Conservation (phyloP, 139 green algal species). For the Chlorella sp. region DNA sequence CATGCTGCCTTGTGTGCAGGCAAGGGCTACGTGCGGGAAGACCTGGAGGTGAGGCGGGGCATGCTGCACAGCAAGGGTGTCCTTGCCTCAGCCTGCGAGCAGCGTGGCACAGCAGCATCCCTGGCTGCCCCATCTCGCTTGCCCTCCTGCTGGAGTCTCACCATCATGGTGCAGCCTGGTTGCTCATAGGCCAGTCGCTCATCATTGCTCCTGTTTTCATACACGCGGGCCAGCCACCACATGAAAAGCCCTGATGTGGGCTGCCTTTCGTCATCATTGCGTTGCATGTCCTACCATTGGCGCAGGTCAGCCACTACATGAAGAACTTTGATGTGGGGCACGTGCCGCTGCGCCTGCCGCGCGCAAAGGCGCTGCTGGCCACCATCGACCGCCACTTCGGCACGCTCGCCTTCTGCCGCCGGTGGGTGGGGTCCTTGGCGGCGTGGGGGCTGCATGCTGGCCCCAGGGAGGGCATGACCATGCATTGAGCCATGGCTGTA, state of each 20-base stretch:
- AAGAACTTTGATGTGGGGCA: slow-evolving; percentile 95
- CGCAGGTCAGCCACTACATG: slow-evolving; percentile 94
- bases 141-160: too few relatives aligned
- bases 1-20: slow-evolving; percentile 49
- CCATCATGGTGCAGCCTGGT: too few relatives aligned
- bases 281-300: too few relatives aligned
- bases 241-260: slow-evolving; percentile 96
- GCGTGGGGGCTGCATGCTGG: too few relatives aligned
- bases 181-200: too few relatives aligned
- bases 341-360: slow-evolving; percentile 91
- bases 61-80: too few relatives aligned
- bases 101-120: too few relatives aligned
- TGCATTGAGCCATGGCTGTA: background rate
- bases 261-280: too few relatives aligned
- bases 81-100: too few relatives aligned
- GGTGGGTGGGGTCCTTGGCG: slow-evolving; percentile 36
- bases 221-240: slow-evolving; percentile 83
- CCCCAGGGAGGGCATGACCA: too few relatives aligned
- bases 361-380: slow-evolving; percentile 92
- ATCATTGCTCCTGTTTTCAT: too few relatives aligned
- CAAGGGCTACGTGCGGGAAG: slow-evolving; percentile 94
- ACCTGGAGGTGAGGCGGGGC: slow-evolving; percentile 85
- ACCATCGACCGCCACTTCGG: slow-evolving; percentile 98
- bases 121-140: too few relatives aligned
- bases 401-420: slow-evolving; percentile 97